Base-by-base conservation (phyloP, 345 rosid genomes). In the Eucalyptus fibrosa region DNA sequence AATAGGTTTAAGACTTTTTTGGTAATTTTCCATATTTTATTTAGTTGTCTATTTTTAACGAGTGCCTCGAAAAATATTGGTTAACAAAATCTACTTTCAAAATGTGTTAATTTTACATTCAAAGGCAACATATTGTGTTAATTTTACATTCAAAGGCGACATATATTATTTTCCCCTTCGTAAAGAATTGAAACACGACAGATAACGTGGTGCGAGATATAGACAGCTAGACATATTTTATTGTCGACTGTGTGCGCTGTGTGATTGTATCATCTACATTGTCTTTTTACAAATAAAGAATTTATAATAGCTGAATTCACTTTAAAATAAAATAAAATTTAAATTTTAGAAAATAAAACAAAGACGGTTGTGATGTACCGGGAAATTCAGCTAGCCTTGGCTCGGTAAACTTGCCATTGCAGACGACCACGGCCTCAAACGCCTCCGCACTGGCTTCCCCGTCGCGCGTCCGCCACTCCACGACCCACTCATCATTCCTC, bases 341-440 rank as follows among this genome's bases (percentile, higher is more conserved):
- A n/a, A n/a, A n/a, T n/a, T n/a, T n/a, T 8, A 7, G 4, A 3
- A 60, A 15, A 50, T 0, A 50, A 50, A 19, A 23, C 47, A 37
- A 37, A 21, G 47, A 6, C 45, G 47, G 21, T 49, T n/a, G 32
- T 44, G 28, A 45, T 7, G 8, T 62, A 91, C 92, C 92, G 3
- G 89, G 88, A 44, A 91, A 37, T 12, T 69, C 87, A 88, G 92
- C 92, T 42, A 86, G 50, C 11, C 88, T 50, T 15, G 92, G 92
- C 67, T 91, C 69, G 5, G 92, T 88, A 56, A 6, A 69, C 45
- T 89, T 62, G 17, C 91, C 89, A n/a, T 14, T 83, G 51, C 92
- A 91, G 37, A 89, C 88, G 3, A 91, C 92, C 24, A 91, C 92
- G 30, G 92, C 92, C 34, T 89, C 92, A 59, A 87, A 91, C 14